Conservation (phyloP, 345 rosid species). For the Dipteronia dyeriana region DNA sequence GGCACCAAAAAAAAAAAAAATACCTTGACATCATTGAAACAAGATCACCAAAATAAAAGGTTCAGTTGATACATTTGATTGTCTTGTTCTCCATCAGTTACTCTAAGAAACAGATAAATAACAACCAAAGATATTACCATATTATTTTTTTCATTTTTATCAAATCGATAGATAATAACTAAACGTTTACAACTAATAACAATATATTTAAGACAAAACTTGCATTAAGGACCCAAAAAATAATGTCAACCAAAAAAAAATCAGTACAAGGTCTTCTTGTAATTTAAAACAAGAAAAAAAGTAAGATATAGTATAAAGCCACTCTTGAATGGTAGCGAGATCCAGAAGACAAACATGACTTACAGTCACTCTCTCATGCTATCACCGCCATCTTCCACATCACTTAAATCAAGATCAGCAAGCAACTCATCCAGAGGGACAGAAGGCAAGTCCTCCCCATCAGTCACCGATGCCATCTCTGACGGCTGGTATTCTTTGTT, state of each 20-base stretch:
- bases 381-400: constrained; percentile 31
- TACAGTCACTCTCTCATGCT: constrained; percentile 40
- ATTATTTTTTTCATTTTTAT: no score
- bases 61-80: no score
- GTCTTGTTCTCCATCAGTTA: no score
- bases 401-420: constrained; percentile 54
- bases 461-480: constrained; percentile 52
- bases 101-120: no score
- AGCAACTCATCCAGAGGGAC: constrained; percentile 55
- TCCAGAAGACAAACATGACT: background rate
- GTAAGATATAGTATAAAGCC: background rate
- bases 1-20: no score
- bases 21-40: no score
- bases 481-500: constrained; percentile 59
- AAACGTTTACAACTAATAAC: no score
- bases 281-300: background rate
- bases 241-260: background rate
- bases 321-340: background rate
- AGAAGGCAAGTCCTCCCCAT: constrained; percentile 54
- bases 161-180: background rate
- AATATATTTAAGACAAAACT: background rate
- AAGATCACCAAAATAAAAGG: no score
- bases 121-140: no score
- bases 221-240: background rate
- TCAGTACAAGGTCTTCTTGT: background rate